Conservation (phyloP, 176 grass and related monocot genomes). For the Eleusine indica region DNA sequence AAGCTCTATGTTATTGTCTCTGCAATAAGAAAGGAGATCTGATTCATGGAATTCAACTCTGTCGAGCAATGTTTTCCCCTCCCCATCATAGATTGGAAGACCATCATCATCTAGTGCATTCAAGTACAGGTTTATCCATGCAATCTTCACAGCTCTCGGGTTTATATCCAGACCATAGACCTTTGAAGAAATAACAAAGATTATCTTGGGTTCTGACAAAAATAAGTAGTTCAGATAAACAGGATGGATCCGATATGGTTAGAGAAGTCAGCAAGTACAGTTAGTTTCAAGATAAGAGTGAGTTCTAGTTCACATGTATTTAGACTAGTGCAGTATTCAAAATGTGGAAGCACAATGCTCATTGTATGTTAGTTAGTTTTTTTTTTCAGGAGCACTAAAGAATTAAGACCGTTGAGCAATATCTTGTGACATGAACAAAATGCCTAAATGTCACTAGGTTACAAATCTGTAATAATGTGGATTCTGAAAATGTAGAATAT, state of each 20-base stretch:
- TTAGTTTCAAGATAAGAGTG: background rate
- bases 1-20: constrained; percentile 86
- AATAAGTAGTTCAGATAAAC: background rate
- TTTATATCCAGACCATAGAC: constrained; percentile 98
- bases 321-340: background rate
- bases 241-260: background rate
- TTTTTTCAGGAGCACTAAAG: background rate
- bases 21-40: constrained; percentile 96
- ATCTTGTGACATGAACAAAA: constrained; percentile 17
- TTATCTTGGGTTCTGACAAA: constrained; percentile 21
- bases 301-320: background rate
- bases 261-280: background rate
- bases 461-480: background rate
- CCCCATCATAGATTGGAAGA: constrained; percentile 66
- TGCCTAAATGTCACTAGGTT: background rate
- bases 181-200: constrained; percentile 47
- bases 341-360: background rate
- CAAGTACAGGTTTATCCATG: constrained; percentile 96
- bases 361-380: no score
- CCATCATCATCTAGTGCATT: constrained; percentile 93
- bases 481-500: background rate
- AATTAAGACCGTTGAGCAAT: background rate
- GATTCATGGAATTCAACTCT: constrained; percentile 98
- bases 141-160: constrained; percentile 96
- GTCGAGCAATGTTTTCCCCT: constrained; percentile 93